Conservation (phyloP, 352 stramenopile species). For the Blastocystis sp. region DNA sequence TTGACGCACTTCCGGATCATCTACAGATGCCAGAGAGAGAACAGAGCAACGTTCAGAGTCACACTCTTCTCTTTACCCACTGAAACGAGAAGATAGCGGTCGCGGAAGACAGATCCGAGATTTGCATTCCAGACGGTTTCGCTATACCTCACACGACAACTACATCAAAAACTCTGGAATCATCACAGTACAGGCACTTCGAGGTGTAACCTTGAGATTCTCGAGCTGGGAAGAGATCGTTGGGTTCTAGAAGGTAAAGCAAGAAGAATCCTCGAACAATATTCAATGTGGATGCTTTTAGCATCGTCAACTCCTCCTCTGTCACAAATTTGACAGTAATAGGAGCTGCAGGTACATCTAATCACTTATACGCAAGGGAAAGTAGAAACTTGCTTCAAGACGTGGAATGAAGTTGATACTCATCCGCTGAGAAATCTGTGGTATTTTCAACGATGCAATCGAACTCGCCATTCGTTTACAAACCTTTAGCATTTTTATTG, state of each 20-base stretch:
- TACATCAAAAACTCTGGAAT: neutral
- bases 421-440: conserved; percentile 52
- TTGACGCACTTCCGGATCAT: conserved; percentile 44
- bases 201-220: conserved; percentile 19
- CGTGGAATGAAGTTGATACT: conserved; percentile 4
- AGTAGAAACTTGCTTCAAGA: neutral
- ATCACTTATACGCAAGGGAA: neutral
- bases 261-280: neutral
- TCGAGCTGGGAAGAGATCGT: conserved; percentile 6
- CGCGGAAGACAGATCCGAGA: conserved; percentile 4
- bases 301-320: conserved; percentile 26
- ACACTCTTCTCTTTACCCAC: conserved; percentile 32
- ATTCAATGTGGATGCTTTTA: conserved; percentile 31
- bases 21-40: neutral
- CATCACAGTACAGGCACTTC: conserved; percentile 29
- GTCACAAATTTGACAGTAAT: conserved; percentile 53
- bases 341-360: neutral
- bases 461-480: neutral
- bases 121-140: conserved; percentile 29
- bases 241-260: neutral
- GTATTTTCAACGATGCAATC: conserved; percentile 46
- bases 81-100: conserved; percentile 32
- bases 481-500: conserved; percentile 2
- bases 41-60: conserved; percentile 1
- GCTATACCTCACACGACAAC: neutral